A percentile compares a stretch with the other conserved stretches of the same genome.
Evolutionary conservation across 2,329 filamentous ascomycete species (phyloP).

Genomic region (Colletotrichum musae): DNA sequence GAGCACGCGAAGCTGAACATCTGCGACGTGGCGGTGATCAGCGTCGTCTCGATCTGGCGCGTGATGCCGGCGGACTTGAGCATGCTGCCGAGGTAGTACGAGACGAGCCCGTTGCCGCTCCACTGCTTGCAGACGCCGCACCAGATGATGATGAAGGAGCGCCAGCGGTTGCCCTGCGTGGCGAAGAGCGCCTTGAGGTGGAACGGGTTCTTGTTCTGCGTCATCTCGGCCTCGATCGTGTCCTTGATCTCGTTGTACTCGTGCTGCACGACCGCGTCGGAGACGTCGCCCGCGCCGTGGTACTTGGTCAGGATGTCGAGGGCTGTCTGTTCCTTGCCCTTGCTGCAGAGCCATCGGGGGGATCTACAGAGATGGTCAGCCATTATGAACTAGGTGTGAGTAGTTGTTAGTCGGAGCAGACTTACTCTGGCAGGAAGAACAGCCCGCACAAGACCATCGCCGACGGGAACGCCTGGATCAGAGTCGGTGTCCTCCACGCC

Average conservation of each 20-base stretch:
- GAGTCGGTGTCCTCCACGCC: constrained; percentile 34
- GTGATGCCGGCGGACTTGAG: constrained; percentile 39
- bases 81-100: constrained; percentile 32
- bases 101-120: constrained; percentile 44
- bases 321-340: constrained; percentile 52
- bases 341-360: constrained; percentile 37
- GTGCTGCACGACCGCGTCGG: constrained; percentile 65
- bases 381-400: accelerated
- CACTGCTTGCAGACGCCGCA: constrained; percentile 61
- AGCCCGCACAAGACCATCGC: constrained; percentile 36
- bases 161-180: constrained; percentile 50
- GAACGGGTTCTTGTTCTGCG: constrained; percentile 44
- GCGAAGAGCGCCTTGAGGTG: constrained; percentile 44
- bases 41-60: constrained; percentile 27
- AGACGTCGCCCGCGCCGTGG: constrained; percentile 70
- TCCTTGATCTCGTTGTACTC: constrained; percentile 64
- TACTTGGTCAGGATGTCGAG: constrained; percentile 71
- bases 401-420: background rate
- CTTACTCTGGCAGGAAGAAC: constrained; percentile 36
- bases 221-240: constrained; percentile 55
- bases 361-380: constrained; percentile 9
- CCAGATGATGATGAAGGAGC: constrained; percentile 55
- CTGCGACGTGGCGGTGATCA: constrained; percentile 39
- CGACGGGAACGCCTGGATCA: constrained; percentile 31
- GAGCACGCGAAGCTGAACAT: constrained; percentile 40